Evolutionary conservation across 2,329 filamentous ascomycete genomes (phyloP).

Genomic region (Coccinonectria pachysandricola): DNA sequence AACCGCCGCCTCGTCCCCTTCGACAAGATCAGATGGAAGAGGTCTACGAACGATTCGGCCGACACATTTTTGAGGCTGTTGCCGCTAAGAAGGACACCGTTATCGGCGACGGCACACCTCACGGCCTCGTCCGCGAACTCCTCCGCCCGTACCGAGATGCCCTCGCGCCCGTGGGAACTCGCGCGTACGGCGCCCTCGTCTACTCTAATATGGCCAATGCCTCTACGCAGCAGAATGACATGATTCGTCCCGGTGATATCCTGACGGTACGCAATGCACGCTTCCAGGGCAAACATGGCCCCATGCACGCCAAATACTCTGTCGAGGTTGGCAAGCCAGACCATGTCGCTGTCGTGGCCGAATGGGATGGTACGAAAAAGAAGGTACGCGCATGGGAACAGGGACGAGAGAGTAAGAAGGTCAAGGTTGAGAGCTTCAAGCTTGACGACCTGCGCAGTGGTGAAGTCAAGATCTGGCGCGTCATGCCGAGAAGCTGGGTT

Average conservation of each 20-base stretch:
- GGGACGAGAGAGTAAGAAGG: conserved; percentile 84
- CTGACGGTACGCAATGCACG: conserved; percentile 85
- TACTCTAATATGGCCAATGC: conserved; percentile 95
- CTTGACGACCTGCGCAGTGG: conserved; percentile 85
- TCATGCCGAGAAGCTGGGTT: conserved; percentile 86
- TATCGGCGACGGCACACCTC: conserved; percentile 75
- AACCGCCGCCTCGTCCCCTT: conserved; percentile 67
- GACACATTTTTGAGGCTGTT: conserved; percentile 62
- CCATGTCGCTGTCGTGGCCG: conserved; percentile 82
- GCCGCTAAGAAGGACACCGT: conserved; percentile 65
- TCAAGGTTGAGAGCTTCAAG: conserved; percentile 89
- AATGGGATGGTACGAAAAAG: conserved; percentile 98
- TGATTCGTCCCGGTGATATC: conserved; percentile 89
- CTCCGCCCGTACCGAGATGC: conserved; percentile 64
- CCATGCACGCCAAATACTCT: conserved; percentile 91
- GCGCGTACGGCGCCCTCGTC: conserved; percentile 82
- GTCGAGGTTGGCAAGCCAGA: conserved; percentile 79
- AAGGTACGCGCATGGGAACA: conserved; percentile 95
- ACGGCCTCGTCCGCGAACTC: conserved; percentile 68
- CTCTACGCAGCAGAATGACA: conserved; percentile 77
- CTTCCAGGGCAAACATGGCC: conserved; percentile 90
- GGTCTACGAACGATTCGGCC: conserved; percentile 71
- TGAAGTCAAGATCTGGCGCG: conserved; percentile 94
- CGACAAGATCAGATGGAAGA: conserved; percentile 90
- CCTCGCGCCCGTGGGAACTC: conserved; percentile 73